These are phyloP conservation scores for Mortierella sp. DNA, from an alignment of 371 early-diverging fungal genomes.

Conservation along the genomic window DNA sequence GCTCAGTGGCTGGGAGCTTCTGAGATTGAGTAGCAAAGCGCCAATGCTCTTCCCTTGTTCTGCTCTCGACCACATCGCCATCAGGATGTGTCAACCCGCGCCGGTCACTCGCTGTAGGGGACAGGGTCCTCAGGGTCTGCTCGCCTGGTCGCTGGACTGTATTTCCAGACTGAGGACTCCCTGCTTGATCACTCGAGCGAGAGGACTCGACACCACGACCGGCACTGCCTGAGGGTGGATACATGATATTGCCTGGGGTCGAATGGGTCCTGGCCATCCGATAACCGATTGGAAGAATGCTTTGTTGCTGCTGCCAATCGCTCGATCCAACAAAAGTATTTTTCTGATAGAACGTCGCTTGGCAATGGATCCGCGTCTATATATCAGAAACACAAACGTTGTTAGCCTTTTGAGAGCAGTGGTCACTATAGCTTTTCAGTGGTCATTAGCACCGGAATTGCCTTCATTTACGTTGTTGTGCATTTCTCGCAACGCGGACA, in stretches of 20 bases:
- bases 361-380: conserved; percentile 24
- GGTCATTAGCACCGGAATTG: neutral
- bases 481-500: conserved; percentile 30
- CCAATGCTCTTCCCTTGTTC: neutral
- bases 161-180: neutral
- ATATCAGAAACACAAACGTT: neutral
- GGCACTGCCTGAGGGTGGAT: neutral
- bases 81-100: neutral
- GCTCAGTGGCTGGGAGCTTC: neutral
- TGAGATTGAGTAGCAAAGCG: neutral
- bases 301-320: neutral
- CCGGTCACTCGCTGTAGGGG: neutral
- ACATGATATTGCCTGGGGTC: neutral
- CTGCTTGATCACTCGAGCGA: neutral
- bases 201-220: neutral
- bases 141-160: neutral
- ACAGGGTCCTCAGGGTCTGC: neutral
- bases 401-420: neutral
- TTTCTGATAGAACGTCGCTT: conserved; percentile 26
- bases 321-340: neutral
- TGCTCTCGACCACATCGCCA: neutral
- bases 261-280: conserved; percentile 8
- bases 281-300: neutral
- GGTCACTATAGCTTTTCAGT: neutral
- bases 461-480: conserved; percentile 30